A percentile compares a stretch with the other conserved stretches of the same genome.
Evolutionary conservation across 108 stramenopile species (phyloP).

Genomic region (Cyclotella atomus): DNA sequence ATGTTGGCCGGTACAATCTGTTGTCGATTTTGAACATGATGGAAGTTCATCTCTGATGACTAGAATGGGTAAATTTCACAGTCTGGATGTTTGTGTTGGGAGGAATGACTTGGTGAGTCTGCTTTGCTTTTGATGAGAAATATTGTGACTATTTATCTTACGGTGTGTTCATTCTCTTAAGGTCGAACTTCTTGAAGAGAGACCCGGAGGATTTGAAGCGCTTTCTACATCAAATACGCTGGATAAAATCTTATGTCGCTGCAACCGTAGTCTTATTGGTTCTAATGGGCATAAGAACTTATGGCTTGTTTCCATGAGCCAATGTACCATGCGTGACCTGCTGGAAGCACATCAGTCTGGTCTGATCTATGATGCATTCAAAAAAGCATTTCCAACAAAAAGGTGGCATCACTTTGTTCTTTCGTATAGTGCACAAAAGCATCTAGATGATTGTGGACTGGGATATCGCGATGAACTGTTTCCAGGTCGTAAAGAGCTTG

Average conservation of each 20-base stretch:
- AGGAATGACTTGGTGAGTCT: neutral
- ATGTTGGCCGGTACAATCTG: neutral
- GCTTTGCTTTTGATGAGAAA: neutral
- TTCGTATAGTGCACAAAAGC: neutral
- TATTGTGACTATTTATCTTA: too few species aligned
- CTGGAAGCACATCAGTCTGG: neutral
- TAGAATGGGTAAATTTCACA: conserved; percentile 1
- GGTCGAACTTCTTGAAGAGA: neutral
- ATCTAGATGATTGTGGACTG: neutral
- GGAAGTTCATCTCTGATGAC: neutral
- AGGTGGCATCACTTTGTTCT: neutral
- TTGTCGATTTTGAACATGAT: neutral
- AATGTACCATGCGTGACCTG: neutral
- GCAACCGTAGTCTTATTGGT: neutral
- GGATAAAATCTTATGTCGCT: neutral
- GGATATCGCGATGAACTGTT: neutral
- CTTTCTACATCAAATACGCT: neutral
- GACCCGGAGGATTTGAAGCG: neutral
- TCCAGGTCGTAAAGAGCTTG: neutral
- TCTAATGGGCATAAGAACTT: neutral
- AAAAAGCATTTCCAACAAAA: neutral
- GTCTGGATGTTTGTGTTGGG: neutral
- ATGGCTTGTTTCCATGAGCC: neutral
- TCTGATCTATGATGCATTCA: neutral
- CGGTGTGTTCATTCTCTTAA: neutral